Base-by-base conservation (phyloP, 495 filamentous ascomycete species). In the Daldinia concentrica region DNA sequence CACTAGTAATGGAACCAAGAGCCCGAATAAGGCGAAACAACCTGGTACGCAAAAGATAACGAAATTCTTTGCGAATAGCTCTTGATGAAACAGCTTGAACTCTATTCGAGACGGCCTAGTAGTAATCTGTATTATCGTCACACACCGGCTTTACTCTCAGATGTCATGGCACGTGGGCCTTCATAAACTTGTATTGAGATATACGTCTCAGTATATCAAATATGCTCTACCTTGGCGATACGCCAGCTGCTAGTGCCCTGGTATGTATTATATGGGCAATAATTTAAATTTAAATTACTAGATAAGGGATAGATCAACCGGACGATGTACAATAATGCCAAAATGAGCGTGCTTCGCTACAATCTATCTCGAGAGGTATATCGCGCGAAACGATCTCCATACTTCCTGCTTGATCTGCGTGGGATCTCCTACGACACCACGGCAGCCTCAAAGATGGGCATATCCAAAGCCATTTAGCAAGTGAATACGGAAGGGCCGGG, bases 1-100 rank as follows among this genome's bases (percentile, higher is more conserved):
- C 14, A 78, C 73, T 59, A 83, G 75, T 55, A 76, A 73, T 39
- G 62, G 68, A 30, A 81, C 75, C 6, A 79, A 73, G 50, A 76
- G 74, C 56, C 82, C 82, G 9, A 70, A 66, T 15, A 89, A 91
- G 71, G 57, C 77, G n/a, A 77, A 74, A 58, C 77, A 79, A 3
- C 84, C 85, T 55, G 89, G 91, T 9, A 92, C 86, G 58, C 90
- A 91, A 78, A 91, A 89, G 80, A 97, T 97, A 64, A 97, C 93
- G 0, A 93, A 85, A 59, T 97, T 96, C 77, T 95, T 96, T 80
- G 86, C 82, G 15, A 92, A 90, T 52, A 82, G 80, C 54, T 79
- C 79, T 6, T 83, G 50, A 71, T 71, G 86, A 75, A 14, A 24
- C 24, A 15, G 26, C 30, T 37, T 19, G n/a, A 22, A 8, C 2